Evolutionary conservation across 2,329 filamentous ascomycete species (phyloP), one percentile per base, ranked within the genome.

Genomic region (Chaetomium strumarium): DNA sequence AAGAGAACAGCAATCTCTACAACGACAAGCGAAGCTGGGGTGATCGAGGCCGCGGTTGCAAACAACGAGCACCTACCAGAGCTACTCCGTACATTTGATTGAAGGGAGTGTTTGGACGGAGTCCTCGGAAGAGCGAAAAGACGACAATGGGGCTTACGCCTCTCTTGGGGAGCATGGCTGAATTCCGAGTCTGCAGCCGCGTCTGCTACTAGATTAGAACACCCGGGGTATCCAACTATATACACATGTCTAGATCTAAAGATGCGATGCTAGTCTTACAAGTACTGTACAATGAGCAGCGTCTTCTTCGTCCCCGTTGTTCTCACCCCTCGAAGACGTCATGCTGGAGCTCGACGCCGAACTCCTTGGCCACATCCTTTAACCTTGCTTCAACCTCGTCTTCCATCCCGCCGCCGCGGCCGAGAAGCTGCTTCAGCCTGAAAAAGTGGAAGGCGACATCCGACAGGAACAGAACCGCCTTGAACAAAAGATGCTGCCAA

Each of bases 321-420:
- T 17, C 11, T 71, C 60, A 96, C 4, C 92, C 91, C 52, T 95
- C 89, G 71, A 96, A 96, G 2, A 96, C 79, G 38, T 84, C 83
- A 67, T 95, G 89, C 66, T 95, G 87, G 59, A 97, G 71, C 69
- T 97, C 91, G 3, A 97, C 82, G 0, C 93, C 93, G 72, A 93
- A 90, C 61, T 95, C 91, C 66, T 87, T 89, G 1, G 91, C 92
- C 76, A 96, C 88, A 52, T 78, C 80, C 69, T 81, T 85, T 90
- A 97, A 95, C 61, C 86, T 80, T 64, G 80, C 79, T 74, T 97
- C 93, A 56, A 97, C 84, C 67, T 92, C 90, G 65, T 96, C 92
- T 67, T 97, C 93, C 87, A 97, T 93, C 0, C 91, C 91, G 10
- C 83, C 78, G 0, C 91, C 90, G 2, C 84, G 69, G 0, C 88